Base-by-base conservation (phyloP, 1,284 basidiomycete species). In the Rhodotorula glutinis region DNA sequence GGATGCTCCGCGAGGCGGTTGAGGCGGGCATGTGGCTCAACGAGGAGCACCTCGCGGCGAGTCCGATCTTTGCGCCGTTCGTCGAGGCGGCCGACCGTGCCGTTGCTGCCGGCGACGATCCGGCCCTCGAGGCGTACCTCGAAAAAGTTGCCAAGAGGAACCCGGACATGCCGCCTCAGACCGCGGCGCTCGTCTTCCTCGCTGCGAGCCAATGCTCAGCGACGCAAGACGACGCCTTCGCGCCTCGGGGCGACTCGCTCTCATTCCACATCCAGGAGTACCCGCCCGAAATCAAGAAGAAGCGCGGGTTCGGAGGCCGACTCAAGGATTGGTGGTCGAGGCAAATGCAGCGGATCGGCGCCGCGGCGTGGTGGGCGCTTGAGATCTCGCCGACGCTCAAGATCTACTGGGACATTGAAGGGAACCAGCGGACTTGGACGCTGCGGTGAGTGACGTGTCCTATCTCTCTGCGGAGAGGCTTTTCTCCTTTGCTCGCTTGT, bases 1-100 rank as follows among this genome's bases (percentile, higher is more conserved):
- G 69, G 69, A 59, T 67, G 57, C 27, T 68, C 21, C 58, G 66
- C 54, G 65, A 70, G 52, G 62, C 69, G 25, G 25, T 67, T 53
- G 62, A 62, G 25, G 51, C 53, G 14, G 69, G 69, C 21, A 49
- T 70, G 38, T 30, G 53, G 27, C 33, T 70, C 56, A 62, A 63
- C 29, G 3, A 54, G 10, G 44, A 17, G 3, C 41, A 52, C n/a
- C 43, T 69, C 40, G 52, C 25, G 2, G 9, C 21, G 10, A 59
- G 56, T 2, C 67, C 63, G n/a, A n/a, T 69, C 29, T 69, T 47
- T n/a, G 23, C 33, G 3, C 63, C 60, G 13, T 69, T 59, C 60
- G 25, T 54, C 27, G 29, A 40, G 9, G 40, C 53, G 25, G 40
- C 49, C 51, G 40, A 33, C n/a, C 21, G 25, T 27, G 9, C 29